These are phyloP conservation scores for Hura crepitans DNA, from an alignment of 441 rosid genomes.

Conservation along the genomic window DNA sequence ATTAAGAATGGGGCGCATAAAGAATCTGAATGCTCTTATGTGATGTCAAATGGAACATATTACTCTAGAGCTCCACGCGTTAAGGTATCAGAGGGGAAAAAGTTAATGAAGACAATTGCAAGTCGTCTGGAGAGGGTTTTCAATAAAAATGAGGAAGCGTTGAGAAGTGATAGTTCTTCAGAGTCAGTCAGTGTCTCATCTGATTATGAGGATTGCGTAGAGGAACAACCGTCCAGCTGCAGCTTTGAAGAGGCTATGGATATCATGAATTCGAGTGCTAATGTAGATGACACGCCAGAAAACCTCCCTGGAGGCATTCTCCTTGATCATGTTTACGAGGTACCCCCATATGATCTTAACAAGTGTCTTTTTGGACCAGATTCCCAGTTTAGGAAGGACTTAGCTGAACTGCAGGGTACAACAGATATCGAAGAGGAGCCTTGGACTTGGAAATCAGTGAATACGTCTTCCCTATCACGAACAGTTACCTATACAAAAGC, in stretches of 20 bases:
- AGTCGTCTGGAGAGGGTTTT: slow-evolving; percentile 54
- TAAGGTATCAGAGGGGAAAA: slow-evolving; percentile 56
- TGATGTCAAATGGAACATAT: slow-evolving; percentile 26
- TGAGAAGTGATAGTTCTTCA: slow-evolving; percentile 37
- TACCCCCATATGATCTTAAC: slow-evolving; percentile 47
- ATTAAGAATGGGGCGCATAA: slow-evolving; percentile 25
- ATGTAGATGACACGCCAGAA: slow-evolving; percentile 55
- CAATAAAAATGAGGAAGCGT: slow-evolving; percentile 47
- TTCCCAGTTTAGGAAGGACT: slow-evolving; percentile 59
- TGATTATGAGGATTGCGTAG: slow-evolving; percentile 55
- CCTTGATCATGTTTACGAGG: slow-evolving; percentile 46
- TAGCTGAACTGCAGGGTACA: slow-evolving; percentile 65
- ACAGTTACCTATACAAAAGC: slow-evolving; percentile 54
- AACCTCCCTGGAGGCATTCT: slow-evolving; percentile 69
- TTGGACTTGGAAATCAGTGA: slow-evolving; percentile 61
- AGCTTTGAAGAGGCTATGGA: slow-evolving; percentile 65
- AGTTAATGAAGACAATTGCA: slow-evolving; percentile 48
- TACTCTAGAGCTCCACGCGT: slow-evolving; percentile 36
- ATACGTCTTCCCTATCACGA: slow-evolving; percentile 40
- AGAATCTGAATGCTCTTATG: slow-evolving; percentile 35
- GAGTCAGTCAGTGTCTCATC: slow-evolving; percentile 45
- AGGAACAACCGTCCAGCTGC: slow-evolving; percentile 36
- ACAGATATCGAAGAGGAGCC: slow-evolving; percentile 62
- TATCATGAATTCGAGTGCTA: slow-evolving; percentile 44
- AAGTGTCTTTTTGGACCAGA: slow-evolving; percentile 60